phyloP scores from a whole-genome alignment of 2,329 filamentous ascomycete genomes.

The Colletotrichum scovillei region DNA sequence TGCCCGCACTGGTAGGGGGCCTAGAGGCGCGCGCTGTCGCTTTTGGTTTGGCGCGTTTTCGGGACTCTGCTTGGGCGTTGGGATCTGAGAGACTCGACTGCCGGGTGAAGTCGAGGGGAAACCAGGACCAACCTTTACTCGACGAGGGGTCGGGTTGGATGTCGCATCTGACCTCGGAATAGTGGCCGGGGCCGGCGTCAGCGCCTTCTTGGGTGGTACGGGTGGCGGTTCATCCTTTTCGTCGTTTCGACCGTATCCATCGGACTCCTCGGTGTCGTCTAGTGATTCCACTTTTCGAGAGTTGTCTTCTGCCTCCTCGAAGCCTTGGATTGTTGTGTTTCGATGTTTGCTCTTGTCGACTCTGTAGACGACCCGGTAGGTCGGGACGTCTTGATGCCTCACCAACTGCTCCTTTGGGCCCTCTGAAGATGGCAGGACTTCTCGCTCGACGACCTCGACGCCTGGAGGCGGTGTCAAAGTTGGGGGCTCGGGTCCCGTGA shows the following conservation, averaged over 20 bases:
- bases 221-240: constrained; percentile 22
- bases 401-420: constrained; percentile 37
- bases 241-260: constrained; percentile 5
- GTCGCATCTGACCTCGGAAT: neutral
- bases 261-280: constrained; percentile 38
- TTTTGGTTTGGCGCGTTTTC: constrained; percentile 61
- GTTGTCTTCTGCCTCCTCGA: constrained; percentile 44
- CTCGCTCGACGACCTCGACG: constrained; percentile 68
- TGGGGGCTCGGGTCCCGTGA: constrained; percentile 63
- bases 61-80: constrained; percentile 38
- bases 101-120: constrained; percentile 9
- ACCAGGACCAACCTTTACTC: constrained; percentile 14
- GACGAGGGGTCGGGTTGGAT: constrained; percentile 11
- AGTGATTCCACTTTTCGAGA: constrained; percentile 42
- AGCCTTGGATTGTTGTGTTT: constrained; percentile 50
- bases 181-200: neutral
- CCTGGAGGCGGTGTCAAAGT: constrained; percentile 67
- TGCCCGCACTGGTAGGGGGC: constrained; percentile 33
- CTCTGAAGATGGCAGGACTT: constrained; percentile 55
- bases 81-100: constrained; percentile 37
- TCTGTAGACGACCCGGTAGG: constrained; percentile 69
- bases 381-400: constrained; percentile 42
- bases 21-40: constrained; percentile 51
- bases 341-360: constrained; percentile 64
- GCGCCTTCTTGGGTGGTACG: constrained; percentile 37